Evolutionary conservation across 2,329 filamentous ascomycete genomes (phyloP).

Genomic region (Blastomyces parvus): DNA sequence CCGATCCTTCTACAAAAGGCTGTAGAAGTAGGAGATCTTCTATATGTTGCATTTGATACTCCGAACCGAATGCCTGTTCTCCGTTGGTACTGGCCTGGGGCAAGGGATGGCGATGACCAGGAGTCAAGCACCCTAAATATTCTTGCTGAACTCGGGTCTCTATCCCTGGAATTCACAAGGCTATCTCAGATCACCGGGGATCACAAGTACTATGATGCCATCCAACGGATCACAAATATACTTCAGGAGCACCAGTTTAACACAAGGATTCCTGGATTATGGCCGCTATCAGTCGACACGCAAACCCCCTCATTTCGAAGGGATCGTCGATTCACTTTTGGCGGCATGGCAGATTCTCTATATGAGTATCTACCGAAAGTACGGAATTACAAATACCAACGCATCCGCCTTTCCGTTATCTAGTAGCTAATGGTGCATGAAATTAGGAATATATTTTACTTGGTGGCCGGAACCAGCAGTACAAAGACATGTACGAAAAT

Average conservation of each 20-base stretch:
- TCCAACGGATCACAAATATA: slow-evolving; percentile 27
- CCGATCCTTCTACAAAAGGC: slow-evolving; percentile 43
- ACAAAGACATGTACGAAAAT: slow-evolving; percentile 61
- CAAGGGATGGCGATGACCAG: slow-evolving; percentile 19
- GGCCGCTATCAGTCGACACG: slow-evolving; percentile 29
- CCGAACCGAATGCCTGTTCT: slow-evolving; percentile 21
- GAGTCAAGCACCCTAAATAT: slow-evolving; percentile 20
- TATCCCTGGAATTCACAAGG: slow-evolving; percentile 36
- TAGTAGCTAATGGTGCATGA: background rate
- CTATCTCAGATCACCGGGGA: slow-evolving; percentile 33
- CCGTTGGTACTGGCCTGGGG: slow-evolving; percentile 20
- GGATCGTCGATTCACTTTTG: slow-evolving; percentile 41
- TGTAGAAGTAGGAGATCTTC: slow-evolving; percentile 45
- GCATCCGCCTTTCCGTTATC: background rate
- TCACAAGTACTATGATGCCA: slow-evolving; percentile 31
- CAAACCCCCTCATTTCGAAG: slow-evolving; percentile 19
- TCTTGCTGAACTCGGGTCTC: slow-evolving; percentile 31
- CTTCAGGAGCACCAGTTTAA: slow-evolving; percentile 26
- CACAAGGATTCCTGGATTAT: slow-evolving; percentile 33
- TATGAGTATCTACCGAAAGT: slow-evolving; percentile 55
- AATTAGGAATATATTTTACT: slow-evolving; percentile 51
- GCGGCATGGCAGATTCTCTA: slow-evolving; percentile 47
- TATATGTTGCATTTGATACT: slow-evolving; percentile 38
- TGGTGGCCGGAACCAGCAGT: slow-evolving; percentile 56
- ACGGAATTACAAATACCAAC: slow-evolving; percentile 24